phyloP scores from a whole-genome alignment of 108 stramenopile species.

The Cyclostephanos invisitatus region DNA sequence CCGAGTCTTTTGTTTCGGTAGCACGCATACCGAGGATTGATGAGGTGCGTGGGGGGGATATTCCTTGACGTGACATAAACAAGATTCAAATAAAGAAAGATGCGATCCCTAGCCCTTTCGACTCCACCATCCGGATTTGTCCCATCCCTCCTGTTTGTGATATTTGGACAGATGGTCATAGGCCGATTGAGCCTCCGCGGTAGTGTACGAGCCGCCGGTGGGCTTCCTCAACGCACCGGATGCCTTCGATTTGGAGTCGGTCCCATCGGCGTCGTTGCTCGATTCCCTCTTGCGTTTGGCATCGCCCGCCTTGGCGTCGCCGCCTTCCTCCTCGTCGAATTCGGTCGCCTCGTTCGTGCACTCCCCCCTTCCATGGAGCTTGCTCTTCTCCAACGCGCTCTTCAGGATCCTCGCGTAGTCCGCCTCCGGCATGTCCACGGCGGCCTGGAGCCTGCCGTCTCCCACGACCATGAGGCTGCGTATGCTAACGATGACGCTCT shows the following conservation, averaged over 20 bases:
- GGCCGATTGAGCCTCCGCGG: constrained; percentile 70
- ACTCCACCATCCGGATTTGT: constrained; percentile 84
- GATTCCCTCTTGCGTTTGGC: constrained; percentile 40
- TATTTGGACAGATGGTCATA: constrained; percentile 82
- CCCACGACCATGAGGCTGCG: constrained; percentile 91
- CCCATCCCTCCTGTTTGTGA: constrained; percentile 91
- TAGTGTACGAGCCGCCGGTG: constrained; percentile 55
- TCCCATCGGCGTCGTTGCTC: constrained; percentile 25
- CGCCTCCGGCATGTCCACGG: constrained; percentile 52
- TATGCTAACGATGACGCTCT: constrained; percentile 89
- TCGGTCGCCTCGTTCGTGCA: constrained; percentile 30
- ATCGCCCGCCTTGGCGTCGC: constrained; percentile 14
- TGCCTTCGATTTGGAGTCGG: constrained; percentile 10
- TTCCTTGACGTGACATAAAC: neutral
- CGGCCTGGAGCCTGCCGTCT: constrained; percentile 80
- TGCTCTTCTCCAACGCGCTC: constrained; percentile 8
- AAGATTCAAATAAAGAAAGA: neutral
- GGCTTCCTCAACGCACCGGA: constrained; percentile 18
- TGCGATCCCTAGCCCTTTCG: constrained; percentile 57
- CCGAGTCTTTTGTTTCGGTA: too few relatives aligned
- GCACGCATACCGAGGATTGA: too few relatives aligned
- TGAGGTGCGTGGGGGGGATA: neutral
- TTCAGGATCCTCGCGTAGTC: constrained; percentile 39
- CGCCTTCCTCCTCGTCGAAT: constrained; percentile 10
- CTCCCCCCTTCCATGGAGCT: constrained; percentile 25